Percentiles rank a stretch among this genome's conserved stretches.
These are phyloP conservation scores for Corymbia citriodora DNA, from an alignment of 441 rosid genomes.

Conservation along the genomic window DNA sequence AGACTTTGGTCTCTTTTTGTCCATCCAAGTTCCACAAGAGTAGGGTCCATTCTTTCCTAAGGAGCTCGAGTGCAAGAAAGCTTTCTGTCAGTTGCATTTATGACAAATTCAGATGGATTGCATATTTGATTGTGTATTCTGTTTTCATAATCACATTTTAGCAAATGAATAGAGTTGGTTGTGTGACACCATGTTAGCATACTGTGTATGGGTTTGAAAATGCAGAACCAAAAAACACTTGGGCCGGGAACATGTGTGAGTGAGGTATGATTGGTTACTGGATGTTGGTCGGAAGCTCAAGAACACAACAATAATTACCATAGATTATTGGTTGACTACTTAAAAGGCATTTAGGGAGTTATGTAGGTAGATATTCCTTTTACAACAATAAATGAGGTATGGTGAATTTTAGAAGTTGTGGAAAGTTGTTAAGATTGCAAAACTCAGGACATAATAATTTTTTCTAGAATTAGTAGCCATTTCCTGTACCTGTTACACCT, in stretches of 20 bases:
- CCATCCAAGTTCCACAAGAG: background rate
- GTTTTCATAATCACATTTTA: background rate
- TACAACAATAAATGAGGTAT: background rate
- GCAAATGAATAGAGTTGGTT: background rate
- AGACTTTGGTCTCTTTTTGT: background rate
- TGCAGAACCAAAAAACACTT: background rate
- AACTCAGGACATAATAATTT: background rate
- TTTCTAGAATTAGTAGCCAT: background rate
- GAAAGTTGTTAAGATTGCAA: background rate
- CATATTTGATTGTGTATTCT: background rate
- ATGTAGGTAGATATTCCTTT: background rate
- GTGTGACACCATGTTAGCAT: background rate
- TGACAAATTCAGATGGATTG: background rate
- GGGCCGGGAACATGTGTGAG: background rate
- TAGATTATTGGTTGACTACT: background rate
- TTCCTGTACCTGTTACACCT: background rate
- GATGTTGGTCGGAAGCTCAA: background rate
- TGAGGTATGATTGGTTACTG: background rate
- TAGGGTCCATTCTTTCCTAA: background rate
- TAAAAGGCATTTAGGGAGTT: background rate
- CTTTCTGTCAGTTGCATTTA: background rate
- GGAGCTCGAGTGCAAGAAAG: background rate
- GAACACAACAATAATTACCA: background rate
- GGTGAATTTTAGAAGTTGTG: background rate
- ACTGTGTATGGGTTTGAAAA: background rate